Percentiles rank a stretch among this genome's conserved stretches.
These are phyloP conservation scores for Phytophthora tentaculata DNA, from an alignment of 352 stramenopile species.

Conservation along the genomic window DNA sequence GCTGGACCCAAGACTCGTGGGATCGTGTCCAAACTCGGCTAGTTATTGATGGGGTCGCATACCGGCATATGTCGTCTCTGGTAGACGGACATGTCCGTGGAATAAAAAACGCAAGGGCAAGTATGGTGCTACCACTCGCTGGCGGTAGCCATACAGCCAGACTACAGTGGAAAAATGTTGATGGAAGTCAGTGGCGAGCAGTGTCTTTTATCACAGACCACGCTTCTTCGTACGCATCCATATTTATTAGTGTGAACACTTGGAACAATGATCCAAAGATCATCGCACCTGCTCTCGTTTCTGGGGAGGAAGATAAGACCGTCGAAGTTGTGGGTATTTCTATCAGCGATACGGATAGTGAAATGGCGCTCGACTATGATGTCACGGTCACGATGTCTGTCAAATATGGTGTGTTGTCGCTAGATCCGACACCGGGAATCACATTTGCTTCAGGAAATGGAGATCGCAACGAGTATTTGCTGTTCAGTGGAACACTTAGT, in stretches of 20 bases:
- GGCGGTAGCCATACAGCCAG: slow-evolving; percentile 66
- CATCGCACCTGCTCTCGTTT: slow-evolving; percentile 38
- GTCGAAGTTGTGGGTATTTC: slow-evolving; percentile 47
- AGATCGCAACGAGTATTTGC: slow-evolving; percentile 53
- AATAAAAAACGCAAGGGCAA: slow-evolving; percentile 76
- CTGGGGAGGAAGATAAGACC: slow-evolving; percentile 54
- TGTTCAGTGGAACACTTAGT: slow-evolving; percentile 69
- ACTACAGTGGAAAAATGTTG: slow-evolving; percentile 82
- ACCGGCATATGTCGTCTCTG: slow-evolving; percentile 70
- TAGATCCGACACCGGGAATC: slow-evolving; percentile 63
- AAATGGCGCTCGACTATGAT: slow-evolving; percentile 66
- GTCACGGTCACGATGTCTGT: slow-evolving; percentile 67
- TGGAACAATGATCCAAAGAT: slow-evolving; percentile 80
- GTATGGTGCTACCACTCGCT: slow-evolving; percentile 63
- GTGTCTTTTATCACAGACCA: slow-evolving; percentile 80
- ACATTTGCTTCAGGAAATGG: slow-evolving; percentile 63
- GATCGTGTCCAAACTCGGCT: slow-evolving; percentile 65
- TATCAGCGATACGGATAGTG: slow-evolving; percentile 56
- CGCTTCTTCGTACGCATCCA: slow-evolving; percentile 64
- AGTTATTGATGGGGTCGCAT: slow-evolving; percentile 72
- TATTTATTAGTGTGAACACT: slow-evolving; percentile 71
- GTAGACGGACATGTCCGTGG: slow-evolving; percentile 72
- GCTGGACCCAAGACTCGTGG: slow-evolving; percentile 55
- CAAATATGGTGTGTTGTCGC: slow-evolving; percentile 56
- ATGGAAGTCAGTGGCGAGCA: slow-evolving; percentile 65